Conservation (phyloP, 495 filamentous ascomycete species). For the Thermothielavioides terrestris region DNA sequence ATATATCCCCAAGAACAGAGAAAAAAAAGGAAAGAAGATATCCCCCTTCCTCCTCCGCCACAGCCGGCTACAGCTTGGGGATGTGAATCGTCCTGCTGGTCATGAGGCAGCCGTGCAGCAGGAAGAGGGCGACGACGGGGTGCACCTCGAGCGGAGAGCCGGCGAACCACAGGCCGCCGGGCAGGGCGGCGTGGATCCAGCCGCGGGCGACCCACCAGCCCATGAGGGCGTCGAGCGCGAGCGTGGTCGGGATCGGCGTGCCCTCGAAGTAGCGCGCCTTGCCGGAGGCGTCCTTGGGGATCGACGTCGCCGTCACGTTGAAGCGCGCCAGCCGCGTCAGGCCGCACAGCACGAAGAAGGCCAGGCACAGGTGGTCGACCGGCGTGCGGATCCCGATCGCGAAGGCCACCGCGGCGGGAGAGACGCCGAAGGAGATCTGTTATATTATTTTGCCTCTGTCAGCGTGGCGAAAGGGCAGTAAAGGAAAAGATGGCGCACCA, state of each 20-base stretch:
- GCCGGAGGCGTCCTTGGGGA: constrained; percentile 85
- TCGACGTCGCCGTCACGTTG: constrained; percentile 81
- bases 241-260: constrained; percentile 85
- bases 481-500: constrained; percentile 48
- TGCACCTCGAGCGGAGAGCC: constrained; percentile 77
- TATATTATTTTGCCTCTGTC: neutral
- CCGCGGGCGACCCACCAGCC: constrained; percentile 76
- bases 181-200: constrained; percentile 69
- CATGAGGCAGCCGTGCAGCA: constrained; percentile 83
- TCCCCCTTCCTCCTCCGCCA: neutral
- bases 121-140: constrained; percentile 73
- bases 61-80: constrained; percentile 67
- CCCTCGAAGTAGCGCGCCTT: constrained; percentile 95
- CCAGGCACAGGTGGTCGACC: constrained; percentile 73
- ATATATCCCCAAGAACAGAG: neutral
- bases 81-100: constrained; percentile 90
- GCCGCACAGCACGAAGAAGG: constrained; percentile 91
- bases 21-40: neutral
- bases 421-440: constrained; percentile 91
- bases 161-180: constrained; percentile 54
- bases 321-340: constrained; percentile 91
- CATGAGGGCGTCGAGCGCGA: constrained; percentile 76
- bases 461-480: neutral
- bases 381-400: constrained; percentile 81
- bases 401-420: constrained; percentile 81